Evolutionary conservation across 108 stramenopile species (phyloP), one percentile per base, ranked within the genome.

Genomic region (Craspedostauros australis): DNA sequence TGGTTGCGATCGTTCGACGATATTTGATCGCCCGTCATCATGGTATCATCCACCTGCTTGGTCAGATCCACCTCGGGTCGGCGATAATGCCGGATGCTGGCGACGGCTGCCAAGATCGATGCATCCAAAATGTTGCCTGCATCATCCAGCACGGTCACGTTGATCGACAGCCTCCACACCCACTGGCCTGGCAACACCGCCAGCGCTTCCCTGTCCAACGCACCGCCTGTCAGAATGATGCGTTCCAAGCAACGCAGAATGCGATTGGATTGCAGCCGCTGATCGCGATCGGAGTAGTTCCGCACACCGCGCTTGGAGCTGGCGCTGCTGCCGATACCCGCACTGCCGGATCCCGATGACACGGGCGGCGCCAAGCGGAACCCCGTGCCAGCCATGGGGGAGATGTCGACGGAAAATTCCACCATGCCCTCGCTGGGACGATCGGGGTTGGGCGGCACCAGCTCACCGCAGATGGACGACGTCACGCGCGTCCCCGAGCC

Each of bases 121-220:
- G 96, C 91, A 68, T 96, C 96, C 5, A 58, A 12, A 18, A 73
- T 53, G 57, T 95, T 93, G 18, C 93, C 94, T 3, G 83, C 91
- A 47, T 89, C 73, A 56, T 95, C 91, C 42, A 94, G 50, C 15
- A 92, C 50, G 16, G 71, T 71, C 14, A 96, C 64, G 42, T 84
- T 73, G 26, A 93, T 70, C 14, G 67, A 54, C 12, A 96, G 48
- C 37, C 79, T 64, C 96, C 96, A 96, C 9, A 93, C 96, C 90
- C 86, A 94, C 46, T 67, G 54, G 30, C 89, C 93, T 4, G 82
- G 68, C 15, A 72, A 59, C 21, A 95, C 68, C 40, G 89, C 93
- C 46, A 96, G 60, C 7, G 93, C 88, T 73, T 96, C 96, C 24
- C 85, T 76, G 68, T 96, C 96, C n/a, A 91, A 57, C 21, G 83